These are phyloP conservation scores for Bretschneidera sinensis DNA, from an alignment of 345 rosid genomes.

Conservation along the genomic window DNA sequence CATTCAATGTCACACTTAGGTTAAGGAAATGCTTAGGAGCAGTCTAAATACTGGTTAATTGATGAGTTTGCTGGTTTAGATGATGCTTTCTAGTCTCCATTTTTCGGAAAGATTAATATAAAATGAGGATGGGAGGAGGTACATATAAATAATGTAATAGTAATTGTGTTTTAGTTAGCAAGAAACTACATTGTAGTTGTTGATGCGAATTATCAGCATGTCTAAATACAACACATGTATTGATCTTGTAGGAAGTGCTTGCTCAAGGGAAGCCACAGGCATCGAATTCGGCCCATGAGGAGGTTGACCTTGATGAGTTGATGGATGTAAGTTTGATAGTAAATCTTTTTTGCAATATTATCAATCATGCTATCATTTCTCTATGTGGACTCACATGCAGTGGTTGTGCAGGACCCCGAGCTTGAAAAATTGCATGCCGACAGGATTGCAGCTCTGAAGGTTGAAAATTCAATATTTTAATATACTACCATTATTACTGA, in stretches of 20 bases:
- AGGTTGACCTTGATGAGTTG: constrained; percentile 89
- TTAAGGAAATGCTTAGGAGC: too few relatives aligned
- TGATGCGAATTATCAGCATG: neutral
- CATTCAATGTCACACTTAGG: too few relatives aligned
- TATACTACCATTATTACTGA: neutral
- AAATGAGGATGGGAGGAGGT: neutral
- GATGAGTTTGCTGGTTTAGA: neutral
- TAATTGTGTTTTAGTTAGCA: neutral
- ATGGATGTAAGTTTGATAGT: constrained; percentile 70
- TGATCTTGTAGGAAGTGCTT: constrained; percentile 53
- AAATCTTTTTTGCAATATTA: constrained; percentile 1
- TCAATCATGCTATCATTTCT: neutral
- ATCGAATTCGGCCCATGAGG: constrained; percentile 51
- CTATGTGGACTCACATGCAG: constrained; percentile 7
- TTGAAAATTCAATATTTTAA: constrained; percentile 20
- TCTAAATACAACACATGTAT: constrained; percentile 14
- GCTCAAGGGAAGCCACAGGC: constrained; percentile 63
- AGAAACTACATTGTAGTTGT: neutral
- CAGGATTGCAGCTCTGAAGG: constrained; percentile 91
- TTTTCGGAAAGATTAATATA: too few relatives aligned
- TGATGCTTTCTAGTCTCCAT: neutral
- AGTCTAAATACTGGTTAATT: neutral
- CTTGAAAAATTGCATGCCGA: constrained; percentile 89
- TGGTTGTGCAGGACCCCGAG: constrained; percentile 75
- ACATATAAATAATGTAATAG: too few relatives aligned